Evolutionary conservation across 1,284 basidiomycete species (phyloP), one percentile per base, ranked within the genome.

Genomic region (Ustilago sp.): DNA sequence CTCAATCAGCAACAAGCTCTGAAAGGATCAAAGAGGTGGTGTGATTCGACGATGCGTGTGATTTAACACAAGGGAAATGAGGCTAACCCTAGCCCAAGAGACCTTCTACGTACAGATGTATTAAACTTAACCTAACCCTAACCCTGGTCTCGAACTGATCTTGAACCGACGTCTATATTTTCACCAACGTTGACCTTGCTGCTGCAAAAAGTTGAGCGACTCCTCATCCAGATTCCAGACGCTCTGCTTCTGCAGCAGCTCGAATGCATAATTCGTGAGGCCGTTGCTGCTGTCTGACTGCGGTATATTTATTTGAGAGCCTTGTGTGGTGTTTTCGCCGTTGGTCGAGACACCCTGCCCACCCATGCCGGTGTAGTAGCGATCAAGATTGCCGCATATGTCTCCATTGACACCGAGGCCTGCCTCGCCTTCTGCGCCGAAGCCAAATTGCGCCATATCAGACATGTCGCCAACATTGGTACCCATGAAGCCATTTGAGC

Each of bases 151-250:
- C 2, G 50, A 23, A 23, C 19, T 8, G 13, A n/a, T 52, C 34
- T 7, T 12, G 9, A 17, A 43, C 17, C 36, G 31, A n/a, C 31
- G 11, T 32, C 17, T 17, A 8, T 50, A 8, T 4, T 34, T 47
- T 50, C 36, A 54, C 19, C n/a, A n/a, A 48, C 39, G 35, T 36
- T 63, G 71, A 53, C 31, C 39, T 11, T 55, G n/a, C 47, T 63
- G 66, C 34, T 77, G 66, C 60, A 77, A 45, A 38, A 73, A 8
- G 19, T 36, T 63, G 45, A 77, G 57, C 41, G 66, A 77, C 9
- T 77, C 70, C n/a, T 64, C 56, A 36, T 77, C 69, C 17, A 77
- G 36, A n/a, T 68, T 68, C 74, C 74, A 77, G 3, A 77, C 59
- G 39, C 70, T 73, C 52, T 73, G 70, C 45, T 74, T 77, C 56